Conservation (phyloP, 2,329 filamentous ascomycete species). For the Colletotrichum sp. region DNA sequence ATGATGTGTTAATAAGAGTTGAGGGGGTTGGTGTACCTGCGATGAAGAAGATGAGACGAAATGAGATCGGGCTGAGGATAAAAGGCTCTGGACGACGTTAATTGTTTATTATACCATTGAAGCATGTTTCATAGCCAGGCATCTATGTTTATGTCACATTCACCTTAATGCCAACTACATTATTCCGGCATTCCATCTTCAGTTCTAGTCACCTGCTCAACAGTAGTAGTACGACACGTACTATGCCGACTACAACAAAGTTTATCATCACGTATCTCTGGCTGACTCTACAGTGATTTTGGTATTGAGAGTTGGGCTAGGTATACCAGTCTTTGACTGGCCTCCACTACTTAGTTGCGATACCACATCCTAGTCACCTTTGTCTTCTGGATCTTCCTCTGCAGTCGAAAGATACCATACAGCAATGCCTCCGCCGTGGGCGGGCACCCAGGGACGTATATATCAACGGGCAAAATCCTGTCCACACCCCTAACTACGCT, state of each 20-base stretch:
- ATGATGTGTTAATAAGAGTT: not conserved
- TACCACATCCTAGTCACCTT: slow-evolving; percentile 64
- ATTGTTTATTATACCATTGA: not conserved
- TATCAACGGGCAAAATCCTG: slow-evolving; percentile 78
- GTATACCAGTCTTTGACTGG: rapidly evolving
- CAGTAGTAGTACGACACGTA: too few species aligned
- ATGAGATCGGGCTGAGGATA: not conserved
- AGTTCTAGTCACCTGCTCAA: too few species aligned
- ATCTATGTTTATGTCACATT: not conserved
- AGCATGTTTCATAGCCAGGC: not conserved
- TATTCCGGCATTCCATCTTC: not conserved
- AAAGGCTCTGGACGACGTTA: not conserved
- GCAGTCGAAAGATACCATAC: slow-evolving; percentile 76
- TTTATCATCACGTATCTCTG: too few species aligned
- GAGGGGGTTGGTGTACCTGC: not conserved
- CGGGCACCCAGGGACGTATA: slow-evolving; percentile 80
- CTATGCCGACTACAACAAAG: too few species aligned
- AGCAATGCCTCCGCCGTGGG: slow-evolving; percentile 66
- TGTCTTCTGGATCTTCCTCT: slow-evolving; percentile 74
- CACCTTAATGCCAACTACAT: not conserved
- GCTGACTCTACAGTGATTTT: too few species aligned
- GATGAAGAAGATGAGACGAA: not conserved
- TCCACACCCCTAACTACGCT: slow-evolving; percentile 75
- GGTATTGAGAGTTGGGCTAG: too few species aligned
- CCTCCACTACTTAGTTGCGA: slow-evolving; percentile 47